Evolutionary conservation across 2,329 filamentous ascomycete species (phyloP), one percentile per base, ranked within the genome.

Genomic region (Cadophora malorum): DNA sequence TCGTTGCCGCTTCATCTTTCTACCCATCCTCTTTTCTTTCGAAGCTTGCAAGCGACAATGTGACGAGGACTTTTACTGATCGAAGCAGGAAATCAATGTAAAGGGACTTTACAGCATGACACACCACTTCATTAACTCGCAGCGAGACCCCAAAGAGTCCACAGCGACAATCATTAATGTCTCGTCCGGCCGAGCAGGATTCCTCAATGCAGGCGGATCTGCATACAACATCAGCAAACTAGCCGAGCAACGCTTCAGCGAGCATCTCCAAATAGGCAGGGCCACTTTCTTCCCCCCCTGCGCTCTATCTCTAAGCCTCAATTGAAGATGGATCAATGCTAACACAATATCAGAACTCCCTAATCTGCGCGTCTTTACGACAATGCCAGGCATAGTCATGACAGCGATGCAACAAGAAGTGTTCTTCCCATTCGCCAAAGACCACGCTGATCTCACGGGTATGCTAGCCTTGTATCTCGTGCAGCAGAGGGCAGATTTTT

Each of bases 181-280:
- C 4, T 74, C 78, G 33, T 83, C 80, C 64, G 75, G 77, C 33
- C 83, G 81, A 1, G 82, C 79, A 0, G 75, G 80, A 23, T 53
- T 74, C 7, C 67, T 77, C 7, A 63, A 50, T 0, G 75, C 75
- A 0, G 79, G 79, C 1, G 80, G 76, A 0, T 83, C 81, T 10
- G 79, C 79, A 0, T 86, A 86, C 71, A 81, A 84, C 72, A 77
- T 78, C 3, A 76, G 77, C 60, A 85, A 86, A 71, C 78, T 85
- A 47, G 80, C 81, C 0, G 68, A 82, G 1, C 74, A 79, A 59
- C 79, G 82, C 5, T 74, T 86, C 14, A 80, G 77, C 21, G 81
- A 86, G 72, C 83, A 72, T 63, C 53, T 74, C 5, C 66, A 73
- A 55, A 62, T 72, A 8, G 69, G 69, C 66, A 73, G 68, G 41